A percentile compares a stretch with the other conserved stretches of the same genome.
Evolutionary conservation across 257 asterid species (phyloP).

Genomic region (Plectranthus barbatus): DNA sequence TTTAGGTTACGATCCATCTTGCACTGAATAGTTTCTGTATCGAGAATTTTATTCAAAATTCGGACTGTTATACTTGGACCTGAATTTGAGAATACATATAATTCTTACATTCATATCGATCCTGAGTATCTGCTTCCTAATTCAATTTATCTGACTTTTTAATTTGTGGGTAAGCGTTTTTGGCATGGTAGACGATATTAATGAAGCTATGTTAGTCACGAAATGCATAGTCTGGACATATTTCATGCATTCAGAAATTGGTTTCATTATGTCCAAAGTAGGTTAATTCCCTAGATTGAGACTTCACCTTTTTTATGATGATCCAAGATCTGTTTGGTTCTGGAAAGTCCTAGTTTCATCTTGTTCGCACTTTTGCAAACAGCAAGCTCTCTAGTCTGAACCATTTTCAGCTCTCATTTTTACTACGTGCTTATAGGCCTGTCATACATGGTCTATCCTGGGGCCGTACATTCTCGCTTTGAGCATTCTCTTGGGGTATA

Average conservation of each 20-base stretch:
- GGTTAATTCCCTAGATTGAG: neutral
- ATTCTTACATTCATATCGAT: neutral
- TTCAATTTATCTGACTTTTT: neutral
- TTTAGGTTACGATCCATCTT: neutral
- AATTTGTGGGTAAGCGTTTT: neutral
- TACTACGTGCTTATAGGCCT: conserved; percentile 39
- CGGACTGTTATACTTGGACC: neutral
- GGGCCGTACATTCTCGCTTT: conserved; percentile 93
- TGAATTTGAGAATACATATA: neutral
- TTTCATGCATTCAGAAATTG: neutral
- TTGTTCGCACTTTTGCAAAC: neutral
- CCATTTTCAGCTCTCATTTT: conserved; percentile 2
- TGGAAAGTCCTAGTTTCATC: conserved; percentile 4
- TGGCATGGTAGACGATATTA: neutral
- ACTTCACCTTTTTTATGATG: neutral
- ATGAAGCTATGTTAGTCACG: neutral
- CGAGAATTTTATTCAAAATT: neutral
- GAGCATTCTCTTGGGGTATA: conserved; percentile 94
- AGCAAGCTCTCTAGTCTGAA: neutral
- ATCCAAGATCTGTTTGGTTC: neutral
- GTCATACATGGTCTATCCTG: conserved; percentile 77
- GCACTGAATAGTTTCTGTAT: neutral
- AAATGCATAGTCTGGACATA: neutral
- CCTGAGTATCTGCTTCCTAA: neutral
- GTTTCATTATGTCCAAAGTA: neutral